Base-by-base conservation (phyloP, 495 filamentous ascomycete genomes). In the Cercophora scortea region DNA sequence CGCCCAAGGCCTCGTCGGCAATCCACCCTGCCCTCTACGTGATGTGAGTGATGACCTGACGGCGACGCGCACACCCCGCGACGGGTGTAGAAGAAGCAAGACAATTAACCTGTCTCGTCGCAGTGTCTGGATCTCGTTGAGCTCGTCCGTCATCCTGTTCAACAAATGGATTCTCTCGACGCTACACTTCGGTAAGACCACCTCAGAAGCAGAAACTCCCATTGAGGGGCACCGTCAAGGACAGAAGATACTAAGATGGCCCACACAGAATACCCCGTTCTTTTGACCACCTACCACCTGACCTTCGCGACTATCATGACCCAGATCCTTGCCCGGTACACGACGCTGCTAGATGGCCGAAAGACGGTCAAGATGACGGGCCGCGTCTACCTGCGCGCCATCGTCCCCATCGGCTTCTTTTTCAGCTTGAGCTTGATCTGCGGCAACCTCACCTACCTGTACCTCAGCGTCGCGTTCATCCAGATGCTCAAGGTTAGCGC, bases 81-180 rank as follows among this genome's bases (percentile, higher is more conserved):
- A 25, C 25, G 25, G n/a, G 25, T 25, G 25, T 25, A 25, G 5
- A 25, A 25, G 25, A 25, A 25, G 19, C 12, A 17, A 13, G 33
- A 12, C 25, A 6, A 6, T 15, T 18, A 41, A 10, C 34, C 4
- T 12, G 19, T 39, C 43, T n/a, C 32, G 40, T 54, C 48, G 47
- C 67, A 97, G 92, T 57, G 71, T 81, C 64, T 98, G 93, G 93
- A 97, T 98, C 58, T 68, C 81, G 50, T 72, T 95, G 61, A 95
- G 90, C 66, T 96, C 92, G 34, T 87, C 82, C 56, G 89, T 95
- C 56, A 98, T 98, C 61, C 74, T 97, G 42, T 98, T 96, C 85
- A 97, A 98, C 85, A 98, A 98, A 81, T 92, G 88, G 81, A 90
- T 98, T 58, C 80, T 97, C 49, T 83, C 88, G 61, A 87, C 81